A percentile compares a stretch with the other conserved stretches of the same genome.
Conservation (phyloP, 1,139 yeast species). For the Kodamaea derodonti region DNA sequence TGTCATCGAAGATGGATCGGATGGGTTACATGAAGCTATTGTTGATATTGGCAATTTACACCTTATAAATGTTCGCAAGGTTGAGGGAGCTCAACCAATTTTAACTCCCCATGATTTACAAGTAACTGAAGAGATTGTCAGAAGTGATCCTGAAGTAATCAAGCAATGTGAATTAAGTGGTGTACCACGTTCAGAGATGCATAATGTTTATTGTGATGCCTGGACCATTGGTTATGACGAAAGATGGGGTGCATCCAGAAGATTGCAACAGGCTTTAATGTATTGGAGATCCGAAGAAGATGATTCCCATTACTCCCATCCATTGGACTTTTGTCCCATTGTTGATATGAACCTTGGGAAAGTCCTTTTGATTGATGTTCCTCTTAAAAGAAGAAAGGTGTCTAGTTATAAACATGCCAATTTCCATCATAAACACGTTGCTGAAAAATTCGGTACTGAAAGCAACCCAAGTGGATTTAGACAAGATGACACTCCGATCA, state of each 20-base stretch:
- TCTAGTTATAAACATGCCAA: constrained; percentile 65
- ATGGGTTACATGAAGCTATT: constrained; percentile 67
- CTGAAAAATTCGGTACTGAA: constrained; percentile 53
- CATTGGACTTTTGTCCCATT: constrained; percentile 79
- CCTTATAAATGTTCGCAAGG: constrained; percentile 44
- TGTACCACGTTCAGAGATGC: constrained; percentile 61
- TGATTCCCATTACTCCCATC: constrained; percentile 80
- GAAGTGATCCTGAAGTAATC: constrained; percentile 66
- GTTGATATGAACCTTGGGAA: constrained; percentile 68
- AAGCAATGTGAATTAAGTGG: constrained; percentile 72
- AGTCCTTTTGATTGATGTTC: constrained; percentile 71
- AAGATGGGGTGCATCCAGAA: constrained; percentile 72
- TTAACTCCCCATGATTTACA: constrained; percentile 67
- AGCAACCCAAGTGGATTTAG: constrained; percentile 54
- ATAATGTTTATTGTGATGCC: constrained; percentile 74
- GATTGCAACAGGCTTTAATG: constrained; percentile 79
- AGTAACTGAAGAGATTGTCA: constrained; percentile 58
- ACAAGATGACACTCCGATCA: constrained; percentile 54
- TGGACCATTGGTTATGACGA: constrained; percentile 87
- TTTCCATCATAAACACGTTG: constrained; percentile 63
- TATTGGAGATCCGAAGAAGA: constrained; percentile 76
- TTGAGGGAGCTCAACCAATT: constrained; percentile 68
- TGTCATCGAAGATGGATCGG: constrained; percentile 53
- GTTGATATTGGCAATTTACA: constrained; percentile 51
- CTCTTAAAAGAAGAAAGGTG: constrained; percentile 68